Percentiles rank a stretch among this genome's conserved stretches.
Conservation (phyloP, 345 rosid genomes). For the Linum usitatissimum region DNA sequence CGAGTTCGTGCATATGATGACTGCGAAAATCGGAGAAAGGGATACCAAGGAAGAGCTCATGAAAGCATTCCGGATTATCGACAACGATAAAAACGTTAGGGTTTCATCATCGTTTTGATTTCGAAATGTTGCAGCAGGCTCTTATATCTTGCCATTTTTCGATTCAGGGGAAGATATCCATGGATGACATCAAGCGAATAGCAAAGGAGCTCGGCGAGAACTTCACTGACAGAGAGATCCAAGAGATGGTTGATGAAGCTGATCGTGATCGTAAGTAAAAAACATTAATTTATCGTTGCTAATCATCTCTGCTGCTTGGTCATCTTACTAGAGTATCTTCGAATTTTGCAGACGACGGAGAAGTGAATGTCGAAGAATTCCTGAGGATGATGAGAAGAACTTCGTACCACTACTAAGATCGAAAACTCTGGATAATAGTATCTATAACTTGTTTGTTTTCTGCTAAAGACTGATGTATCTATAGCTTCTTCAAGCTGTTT, state of each 20-base stretch:
- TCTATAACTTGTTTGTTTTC: background rate
- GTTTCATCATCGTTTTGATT: conserved; percentile 6
- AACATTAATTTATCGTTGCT: background rate
- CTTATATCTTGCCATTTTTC: conserved; percentile 2
- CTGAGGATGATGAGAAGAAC: conserved; percentile 8
- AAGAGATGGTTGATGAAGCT: conserved; percentile 80
- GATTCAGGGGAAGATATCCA: conserved; percentile 65
- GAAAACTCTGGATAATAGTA: background rate
- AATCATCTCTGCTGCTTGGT: too few relatives aligned
- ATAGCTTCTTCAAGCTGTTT: background rate
- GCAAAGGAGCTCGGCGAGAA: conserved; percentile 69
- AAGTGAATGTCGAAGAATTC: conserved; percentile 3
- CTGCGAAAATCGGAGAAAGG: conserved; percentile 91
- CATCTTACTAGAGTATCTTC: background rate
- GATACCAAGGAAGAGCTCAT: conserved; percentile 81
- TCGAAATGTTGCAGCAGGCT: background rate
- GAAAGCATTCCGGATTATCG: conserved; percentile 72
- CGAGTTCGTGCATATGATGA: conserved; percentile 95
- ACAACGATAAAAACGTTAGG: conserved; percentile 69
- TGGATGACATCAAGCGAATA: conserved; percentile 43
- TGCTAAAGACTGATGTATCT: background rate
- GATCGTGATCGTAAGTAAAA: conserved; percentile 57
- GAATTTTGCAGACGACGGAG: conserved; percentile 3
- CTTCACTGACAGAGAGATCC: conserved; percentile 58
- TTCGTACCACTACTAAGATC: background rate